A percentile compares a stretch with the other conserved stretches of the same genome.
These are phyloP conservation scores for Lyophyllum shimeji DNA, from an alignment of 768 basidiomycete species.

Conservation along the genomic window DNA sequence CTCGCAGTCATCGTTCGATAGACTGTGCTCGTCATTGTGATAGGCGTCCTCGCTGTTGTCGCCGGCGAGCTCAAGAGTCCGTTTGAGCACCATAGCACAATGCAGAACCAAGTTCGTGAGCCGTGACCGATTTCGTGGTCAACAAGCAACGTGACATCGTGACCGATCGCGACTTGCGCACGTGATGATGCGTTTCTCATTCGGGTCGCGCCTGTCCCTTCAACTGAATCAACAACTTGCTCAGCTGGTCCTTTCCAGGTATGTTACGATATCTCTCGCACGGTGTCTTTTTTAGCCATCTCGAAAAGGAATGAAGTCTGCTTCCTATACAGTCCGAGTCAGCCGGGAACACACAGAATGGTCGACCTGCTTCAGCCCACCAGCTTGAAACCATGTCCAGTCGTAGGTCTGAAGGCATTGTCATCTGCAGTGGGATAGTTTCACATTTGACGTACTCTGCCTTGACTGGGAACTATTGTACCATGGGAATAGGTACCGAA, in stretches of 20 bases:
- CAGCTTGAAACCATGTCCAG: too few species aligned
- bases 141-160: conserved; percentile 16
- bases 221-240: too few species aligned
- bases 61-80: conserved; percentile 15
- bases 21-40: background rate
- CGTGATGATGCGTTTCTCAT: background rate
- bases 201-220: too few species aligned
- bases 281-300: too few species aligned
- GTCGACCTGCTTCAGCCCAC: too few species aligned
- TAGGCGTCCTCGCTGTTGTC: background rate
- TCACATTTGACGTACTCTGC: background rate
- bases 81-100: conserved; percentile 15
- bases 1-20: conserved; percentile 6
- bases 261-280: too few species aligned
- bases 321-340: too few species aligned
- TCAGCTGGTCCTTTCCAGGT: too few species aligned
- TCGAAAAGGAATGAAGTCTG: too few species aligned
- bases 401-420: too few species aligned
- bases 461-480: background rate
- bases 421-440: too few species aligned
- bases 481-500: background rate
- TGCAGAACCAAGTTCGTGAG: background rate
- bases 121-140: background rate
- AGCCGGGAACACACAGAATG: too few species aligned
- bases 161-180: conserved; percentile 19